A percentile compares a stretch with the other conserved stretches of the same genome.
Conservation (phyloP, 1,284 basidiomycete species). For the Ganoderma lingzhi region DNA sequence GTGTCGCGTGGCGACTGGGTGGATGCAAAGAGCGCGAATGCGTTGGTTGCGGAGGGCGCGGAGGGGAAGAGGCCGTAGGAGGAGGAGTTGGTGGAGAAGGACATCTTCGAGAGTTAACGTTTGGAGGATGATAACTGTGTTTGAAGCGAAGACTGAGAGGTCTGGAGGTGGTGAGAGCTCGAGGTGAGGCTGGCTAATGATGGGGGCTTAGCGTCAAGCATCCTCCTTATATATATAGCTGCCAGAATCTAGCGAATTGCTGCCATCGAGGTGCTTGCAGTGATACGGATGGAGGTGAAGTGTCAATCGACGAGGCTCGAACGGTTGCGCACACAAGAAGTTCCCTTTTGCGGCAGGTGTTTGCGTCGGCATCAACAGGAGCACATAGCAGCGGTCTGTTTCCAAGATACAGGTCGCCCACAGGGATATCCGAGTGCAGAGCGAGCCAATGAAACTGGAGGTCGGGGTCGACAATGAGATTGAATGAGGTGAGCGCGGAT, state of each 20-base stretch:
- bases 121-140: not conserved
- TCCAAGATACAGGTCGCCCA: conserved; percentile 9
- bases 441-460: conserved; percentile 9
- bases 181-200: conserved; percentile 16
- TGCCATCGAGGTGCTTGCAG: not conserved
- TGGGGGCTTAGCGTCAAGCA: conserved; percentile 2
- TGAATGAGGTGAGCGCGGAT: not conserved
- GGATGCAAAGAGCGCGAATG: conserved; percentile 36
- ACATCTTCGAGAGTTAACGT: conserved; percentile 22
- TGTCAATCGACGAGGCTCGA: not conserved
- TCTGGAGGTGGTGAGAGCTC: conserved; percentile 7
- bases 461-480: not conserved
- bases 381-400: not conserved
- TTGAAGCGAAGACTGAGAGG: conserved; percentile 10
- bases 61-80: conserved; percentile 30
- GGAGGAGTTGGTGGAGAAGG: conserved; percentile 27
- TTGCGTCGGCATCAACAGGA: not conserved
- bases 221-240: not conserved
- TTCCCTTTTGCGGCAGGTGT: conserved; percentile 7
- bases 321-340: conserved; percentile 5
- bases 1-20: conserved; percentile 39
- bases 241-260: no score
- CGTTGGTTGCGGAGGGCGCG: conserved; percentile 33
- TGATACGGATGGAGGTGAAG: not conserved
- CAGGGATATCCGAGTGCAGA: not conserved